These are phyloP conservation scores for Populus pruinosa DNA, from an alignment of 345 rosid species.

Conservation along the genomic window DNA sequence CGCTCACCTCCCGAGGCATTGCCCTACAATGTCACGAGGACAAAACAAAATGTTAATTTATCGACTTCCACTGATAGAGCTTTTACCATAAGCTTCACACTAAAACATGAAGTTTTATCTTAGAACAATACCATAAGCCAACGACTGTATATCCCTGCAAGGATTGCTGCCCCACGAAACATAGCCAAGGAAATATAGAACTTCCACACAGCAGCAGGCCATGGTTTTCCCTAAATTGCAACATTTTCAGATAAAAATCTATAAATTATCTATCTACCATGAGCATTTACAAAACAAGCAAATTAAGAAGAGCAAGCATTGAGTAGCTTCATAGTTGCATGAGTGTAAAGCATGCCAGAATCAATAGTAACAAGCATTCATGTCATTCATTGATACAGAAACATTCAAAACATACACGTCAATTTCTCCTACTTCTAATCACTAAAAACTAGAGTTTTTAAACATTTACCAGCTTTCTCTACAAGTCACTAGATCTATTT, in stretches of 20 bases:
- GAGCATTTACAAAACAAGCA: neutral
- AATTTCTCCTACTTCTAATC: neutral
- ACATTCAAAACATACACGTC: neutral
- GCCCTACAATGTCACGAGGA: constrained; percentile 52
- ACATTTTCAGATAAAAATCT: constrained; percentile 14
- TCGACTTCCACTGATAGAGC: constrained; percentile 1
- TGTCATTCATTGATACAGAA: neutral
- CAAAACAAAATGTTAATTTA: neutral
- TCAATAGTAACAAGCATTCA: neutral
- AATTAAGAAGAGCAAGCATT: neutral
- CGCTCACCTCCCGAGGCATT: constrained; percentile 95
- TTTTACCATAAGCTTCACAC: neutral
- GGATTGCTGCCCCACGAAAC: constrained; percentile 87
- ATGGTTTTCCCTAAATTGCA: constrained; percentile 63
- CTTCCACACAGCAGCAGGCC: constrained; percentile 91
- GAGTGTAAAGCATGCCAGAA: neutral
- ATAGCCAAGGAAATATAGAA: constrained; percentile 84
- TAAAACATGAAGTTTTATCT: neutral
- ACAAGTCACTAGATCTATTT: neutral
- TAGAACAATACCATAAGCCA: constrained; percentile 71
- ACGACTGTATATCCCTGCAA: constrained; percentile 70
- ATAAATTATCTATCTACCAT: neutral
- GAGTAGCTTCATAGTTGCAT: neutral
- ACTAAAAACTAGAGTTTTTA: neutral
- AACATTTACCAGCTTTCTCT: neutral